Evolutionary conservation across 768 basidiomycete genomes (phyloP), one percentile per base, ranked within the genome.

Genomic region (Leccinum longicurvipes): DNA sequence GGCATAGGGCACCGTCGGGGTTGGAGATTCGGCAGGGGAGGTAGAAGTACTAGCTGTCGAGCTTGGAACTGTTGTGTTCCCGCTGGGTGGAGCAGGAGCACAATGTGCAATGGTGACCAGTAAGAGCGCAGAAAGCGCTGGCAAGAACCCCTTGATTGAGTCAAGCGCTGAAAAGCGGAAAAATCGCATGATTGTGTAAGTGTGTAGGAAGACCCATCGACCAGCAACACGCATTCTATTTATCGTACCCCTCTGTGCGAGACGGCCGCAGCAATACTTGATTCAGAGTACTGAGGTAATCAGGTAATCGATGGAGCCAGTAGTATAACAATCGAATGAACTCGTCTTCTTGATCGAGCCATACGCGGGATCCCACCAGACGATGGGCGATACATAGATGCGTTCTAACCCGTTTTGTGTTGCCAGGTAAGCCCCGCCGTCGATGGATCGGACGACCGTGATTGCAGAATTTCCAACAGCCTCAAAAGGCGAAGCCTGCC

Each of bases 1-100:
- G 1, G 74, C 74, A 55, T 67, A 74, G 10, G 75, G 74, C 19
- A 76, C 74, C 6, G 81, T 80, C 11, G 77, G 74, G 41, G 48
- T 57, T 21, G 72, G 63, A 15, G 76, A 28, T 8, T 72, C 57
- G 2, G 70, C 63, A 19, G 68, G 60, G 31, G 66, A 65, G 10
- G 51, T 59, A 4, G 61, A 12, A 31, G 41, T 24, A 50, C 47
- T 55, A 3, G 41, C 28, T n/a, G 14, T 47, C 21, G 23, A 19
- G 34, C 23, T 28, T 1, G 29, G 6, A 17, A 34, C 7, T 3
- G 15, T 3, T n/a, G 36, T 3, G 11, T 27, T 25, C 9, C 24
- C 45, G 17, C 25, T 14, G 15, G 15, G 15, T 6, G 34, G 23
- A 2, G 25, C 24, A 23, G 61, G 53, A 9, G 50, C 42, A 39